Evolutionary conservation across 768 basidiomycete species (phyloP).

Genomic region (Termitomyces sp.): DNA sequence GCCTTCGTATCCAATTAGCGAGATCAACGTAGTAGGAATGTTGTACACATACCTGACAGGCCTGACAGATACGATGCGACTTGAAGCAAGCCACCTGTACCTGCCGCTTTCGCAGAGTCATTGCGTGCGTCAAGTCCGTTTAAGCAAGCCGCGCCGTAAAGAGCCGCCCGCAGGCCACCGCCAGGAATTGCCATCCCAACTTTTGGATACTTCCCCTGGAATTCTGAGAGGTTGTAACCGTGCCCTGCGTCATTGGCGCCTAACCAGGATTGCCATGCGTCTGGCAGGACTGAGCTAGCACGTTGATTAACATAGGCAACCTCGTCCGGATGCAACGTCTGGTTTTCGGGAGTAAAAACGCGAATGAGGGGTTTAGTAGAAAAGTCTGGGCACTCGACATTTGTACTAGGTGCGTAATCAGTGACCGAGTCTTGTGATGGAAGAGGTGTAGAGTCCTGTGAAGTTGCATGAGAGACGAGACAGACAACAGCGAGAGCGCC

Average conservation of each 20-base stretch:
- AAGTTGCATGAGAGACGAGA: conserved; percentile 8
- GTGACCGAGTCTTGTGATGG: conserved; percentile 24
- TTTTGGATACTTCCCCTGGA: conserved; percentile 38
- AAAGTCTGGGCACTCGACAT: conserved; percentile 47
- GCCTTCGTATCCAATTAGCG: conserved; percentile 25
- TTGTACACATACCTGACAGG: conserved; percentile 45
- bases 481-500: conserved; percentile 6
- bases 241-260: conserved; percentile 45
- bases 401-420: conserved; percentile 47
- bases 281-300: conserved; percentile 30
- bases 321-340: conserved; percentile 46
- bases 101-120: conserved; percentile 43
- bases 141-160: conserved; percentile 56
- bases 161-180: conserved; percentile 63
- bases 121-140: conserved; percentile 60
- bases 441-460: conserved; percentile 12
- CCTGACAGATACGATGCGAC: conserved; percentile 65
- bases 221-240: conserved; percentile 44
- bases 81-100: conserved; percentile 66
- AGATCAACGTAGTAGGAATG: neutral
- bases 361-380: conserved; percentile 43
- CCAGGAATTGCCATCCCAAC: conserved; percentile 67
- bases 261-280: conserved; percentile 56
- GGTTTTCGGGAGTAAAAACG: conserved; percentile 42
- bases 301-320: conserved; percentile 39